Evolutionary conservation across 2,329 filamentous ascomycete species (phyloP), one percentile per base, ranked within the genome.

Genomic region (Fusarium xylarioides): DNA sequence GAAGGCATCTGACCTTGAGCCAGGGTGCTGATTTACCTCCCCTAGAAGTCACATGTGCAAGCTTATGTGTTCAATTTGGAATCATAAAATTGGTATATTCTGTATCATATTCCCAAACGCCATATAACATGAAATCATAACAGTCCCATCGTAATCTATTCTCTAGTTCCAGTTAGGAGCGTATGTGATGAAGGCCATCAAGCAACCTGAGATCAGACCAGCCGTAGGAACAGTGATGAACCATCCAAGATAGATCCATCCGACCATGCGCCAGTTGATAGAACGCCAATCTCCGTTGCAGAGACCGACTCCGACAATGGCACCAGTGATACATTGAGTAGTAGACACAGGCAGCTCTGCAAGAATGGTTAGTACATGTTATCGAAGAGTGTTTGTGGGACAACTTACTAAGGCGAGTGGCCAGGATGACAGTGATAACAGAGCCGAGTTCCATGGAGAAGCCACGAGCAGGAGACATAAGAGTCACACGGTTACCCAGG

Each of bases 141-240:
- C 11, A 49, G 3, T 34, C 47, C 26, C 38, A 49, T 57, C 28
- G 19, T 44, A 69, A 44, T 43, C 2, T 7, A 26, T 10, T 16
- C 4, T 21, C 26, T 66, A 68, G 15, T 15, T 71, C 83, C 83
- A 88, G 65, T 83, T 85, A 50, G 90, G 90, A 52, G 90, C 87
- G 72, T 91, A 89, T 69, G 91, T 85, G 65, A 91, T 84, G 61
- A 92, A 86, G 5, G 86, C 90, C 88, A 91, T 91, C 50, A 91
- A 79, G 56, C 86, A 84, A 14, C 90, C 90, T 9, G 87, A 87
- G 44, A 91, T 84, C 35, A 89, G 82, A 46, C 87, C 89, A 14
- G 89, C 83, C 30, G 83, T 76, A 8, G 89, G 89, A 19, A 91
- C 85, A 4, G 89, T 91, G 69, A 90, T 85, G 77, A 91, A 82